These are phyloP conservation scores for Cetraspora pellucida DNA, from an alignment of 192 early-diverging fungal species.

Conservation along the genomic window DNA sequence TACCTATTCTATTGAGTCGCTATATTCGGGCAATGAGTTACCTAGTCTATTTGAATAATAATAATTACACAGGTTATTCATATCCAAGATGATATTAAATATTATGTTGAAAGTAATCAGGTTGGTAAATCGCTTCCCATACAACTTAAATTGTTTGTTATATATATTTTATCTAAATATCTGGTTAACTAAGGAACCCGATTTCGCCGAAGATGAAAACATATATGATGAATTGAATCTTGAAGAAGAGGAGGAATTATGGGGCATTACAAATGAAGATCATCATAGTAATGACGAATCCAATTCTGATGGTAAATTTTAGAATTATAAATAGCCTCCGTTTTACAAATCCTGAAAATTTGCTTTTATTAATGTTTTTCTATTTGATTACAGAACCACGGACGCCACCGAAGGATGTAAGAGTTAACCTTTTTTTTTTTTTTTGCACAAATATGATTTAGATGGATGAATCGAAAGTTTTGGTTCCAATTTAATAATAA, in stretches of 20 bases:
- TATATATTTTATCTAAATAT: background rate
- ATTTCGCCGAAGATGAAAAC: constrained; percentile 91
- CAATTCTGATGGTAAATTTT: constrained; percentile 9
- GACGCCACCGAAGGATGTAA: constrained; percentile 37
- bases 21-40: no score
- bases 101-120: constrained; percentile 90
- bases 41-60: constrained; percentile 17
- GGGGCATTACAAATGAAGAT: constrained; percentile 76
- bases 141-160: constrained; percentile 1
- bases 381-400: constrained; percentile 21
- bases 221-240: constrained; percentile 93
- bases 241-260: constrained; percentile 86
- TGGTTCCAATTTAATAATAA: background rate
- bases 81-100: constrained; percentile 89
- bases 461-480: no score
- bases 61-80: constrained; percentile 57
- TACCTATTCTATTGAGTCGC: constrained; percentile 28
- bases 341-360: background rate
- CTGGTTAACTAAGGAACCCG: constrained; percentile 59
- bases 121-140: constrained; percentile 27
- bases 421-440: background rate
- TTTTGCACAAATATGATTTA: background rate
- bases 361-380: no score
- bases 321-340: background rate
- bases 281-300: constrained; percentile 42